Evolutionary conservation across 169 alveolate species (phyloP).

Genomic region (Eimeria sp.): DNA sequence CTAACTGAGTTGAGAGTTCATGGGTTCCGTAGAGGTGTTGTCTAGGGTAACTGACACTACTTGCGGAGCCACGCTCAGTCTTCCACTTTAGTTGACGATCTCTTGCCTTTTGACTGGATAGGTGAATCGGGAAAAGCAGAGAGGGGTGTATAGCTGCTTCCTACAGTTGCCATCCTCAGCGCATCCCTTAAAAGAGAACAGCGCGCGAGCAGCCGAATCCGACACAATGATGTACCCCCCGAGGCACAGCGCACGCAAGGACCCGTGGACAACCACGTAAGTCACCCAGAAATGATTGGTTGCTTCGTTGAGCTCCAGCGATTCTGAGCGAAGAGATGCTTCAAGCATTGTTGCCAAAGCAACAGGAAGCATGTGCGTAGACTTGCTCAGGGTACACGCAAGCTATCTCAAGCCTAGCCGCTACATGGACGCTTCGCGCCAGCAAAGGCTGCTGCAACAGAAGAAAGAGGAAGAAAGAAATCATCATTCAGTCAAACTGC

Average conservation of each 20-base stretch:
- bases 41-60: neutral
- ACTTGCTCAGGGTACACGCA: conserved; percentile 3
- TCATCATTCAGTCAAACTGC: conserved; percentile 40
- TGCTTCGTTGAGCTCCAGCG: neutral
- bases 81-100: neutral
- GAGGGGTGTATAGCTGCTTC: neutral
- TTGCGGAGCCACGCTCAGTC: neutral
- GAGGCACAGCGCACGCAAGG: conserved; percentile 23
- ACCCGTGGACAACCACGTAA: conserved; percentile 71
- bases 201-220: neutral
- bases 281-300: neutral
- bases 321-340: neutral
- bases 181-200: neutral
- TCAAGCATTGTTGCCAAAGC: neutral
- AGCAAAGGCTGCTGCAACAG: conserved; percentile 48
- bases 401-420: conserved; percentile 59
- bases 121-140: neutral
- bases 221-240: conserved; percentile 65
- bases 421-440: conserved; percentile 45
- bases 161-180: neutral
- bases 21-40: neutral
- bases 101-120: neutral
- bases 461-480: conserved; percentile 36
- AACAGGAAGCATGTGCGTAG: neutral
- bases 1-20: neutral